Conservation (phyloP, 2,329 filamentous ascomycete species). For the Ophioceras dolichostomum region DNA sequence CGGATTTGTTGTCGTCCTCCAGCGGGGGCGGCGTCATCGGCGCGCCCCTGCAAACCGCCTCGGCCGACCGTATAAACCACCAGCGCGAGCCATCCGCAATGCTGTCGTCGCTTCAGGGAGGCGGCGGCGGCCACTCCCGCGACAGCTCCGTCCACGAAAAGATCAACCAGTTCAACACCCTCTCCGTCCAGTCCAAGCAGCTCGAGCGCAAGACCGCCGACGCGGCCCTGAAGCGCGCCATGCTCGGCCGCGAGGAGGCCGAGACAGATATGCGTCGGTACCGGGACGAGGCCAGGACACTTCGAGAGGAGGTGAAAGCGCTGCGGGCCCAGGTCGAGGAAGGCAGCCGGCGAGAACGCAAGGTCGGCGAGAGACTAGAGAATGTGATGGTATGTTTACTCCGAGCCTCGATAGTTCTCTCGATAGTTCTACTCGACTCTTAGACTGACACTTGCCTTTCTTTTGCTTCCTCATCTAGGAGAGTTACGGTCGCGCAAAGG, state of each 20-base stretch:
- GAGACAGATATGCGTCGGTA: conserved; percentile 54
- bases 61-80: conserved; percentile 51
- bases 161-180: conserved; percentile 61
- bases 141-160: conserved; percentile 54
- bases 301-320: conserved; percentile 45
- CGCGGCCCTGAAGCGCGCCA: conserved; percentile 52
- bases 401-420: neutral
- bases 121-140: conserved; percentile 29
- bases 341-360: conserved; percentile 51
- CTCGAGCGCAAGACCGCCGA: conserved; percentile 53
- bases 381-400: conserved; percentile 49
- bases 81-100: conserved; percentile 21
- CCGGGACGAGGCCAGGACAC: conserved; percentile 47
- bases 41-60: conserved; percentile 44
- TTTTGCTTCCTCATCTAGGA: conserved; percentile 35
- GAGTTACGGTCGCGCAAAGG: conserved; percentile 57
- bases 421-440: neutral
- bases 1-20: too few species aligned
- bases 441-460: too few species aligned
- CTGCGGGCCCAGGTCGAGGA: conserved; percentile 51
- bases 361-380: conserved; percentile 54
- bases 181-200: conserved; percentile 47
- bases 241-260: conserved; percentile 58
- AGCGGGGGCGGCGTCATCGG: too few species aligned
- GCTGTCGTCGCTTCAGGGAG: conserved; percentile 21